Evolutionary conservation across 1,139 yeast genomes (phyloP).

Genomic region (Taphrina sp.): DNA sequence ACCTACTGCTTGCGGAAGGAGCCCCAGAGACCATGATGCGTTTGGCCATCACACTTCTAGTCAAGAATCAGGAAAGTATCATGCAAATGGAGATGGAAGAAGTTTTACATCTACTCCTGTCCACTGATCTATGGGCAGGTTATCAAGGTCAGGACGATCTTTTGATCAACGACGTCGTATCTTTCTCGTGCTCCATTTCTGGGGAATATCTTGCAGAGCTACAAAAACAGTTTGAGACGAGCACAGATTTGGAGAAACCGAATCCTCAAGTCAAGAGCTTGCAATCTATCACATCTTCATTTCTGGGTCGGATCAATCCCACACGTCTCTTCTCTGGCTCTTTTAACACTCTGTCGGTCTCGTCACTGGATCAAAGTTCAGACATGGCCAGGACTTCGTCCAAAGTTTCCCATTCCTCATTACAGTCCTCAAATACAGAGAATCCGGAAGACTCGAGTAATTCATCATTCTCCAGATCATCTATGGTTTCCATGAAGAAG

Average conservation of each 20-base stretch:
- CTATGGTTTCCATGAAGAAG: constrained; percentile 14
- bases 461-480: constrained; percentile 17
- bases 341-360: constrained; percentile 15
- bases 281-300: constrained; percentile 35
- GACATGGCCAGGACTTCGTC: constrained; percentile 19
- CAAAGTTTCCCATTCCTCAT: constrained; percentile 5
- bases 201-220: constrained; percentile 38
- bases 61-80: constrained; percentile 55
- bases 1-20: constrained; percentile 59
- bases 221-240: constrained; percentile 40
- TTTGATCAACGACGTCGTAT: constrained; percentile 49
- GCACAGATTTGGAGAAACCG: constrained; percentile 17
- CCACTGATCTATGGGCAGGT: constrained; percentile 53
- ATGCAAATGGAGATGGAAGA: constrained; percentile 59
- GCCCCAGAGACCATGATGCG: constrained; percentile 64
- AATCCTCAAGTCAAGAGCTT: constrained; percentile 36
- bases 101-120: constrained; percentile 59
- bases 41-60: constrained; percentile 57
- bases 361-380: constrained; percentile 7
- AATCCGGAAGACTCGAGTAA: constrained; percentile 6
- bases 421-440: constrained; percentile 26
- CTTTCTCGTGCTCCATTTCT: constrained; percentile 1
- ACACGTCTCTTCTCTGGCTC: constrained; percentile 25
- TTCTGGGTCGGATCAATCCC: constrained; percentile 33
- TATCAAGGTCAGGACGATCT: constrained; percentile 50